Base-by-base conservation (phyloP, 306 rosid genomes). In the Cyamopsis tetragonoloba region DNA sequence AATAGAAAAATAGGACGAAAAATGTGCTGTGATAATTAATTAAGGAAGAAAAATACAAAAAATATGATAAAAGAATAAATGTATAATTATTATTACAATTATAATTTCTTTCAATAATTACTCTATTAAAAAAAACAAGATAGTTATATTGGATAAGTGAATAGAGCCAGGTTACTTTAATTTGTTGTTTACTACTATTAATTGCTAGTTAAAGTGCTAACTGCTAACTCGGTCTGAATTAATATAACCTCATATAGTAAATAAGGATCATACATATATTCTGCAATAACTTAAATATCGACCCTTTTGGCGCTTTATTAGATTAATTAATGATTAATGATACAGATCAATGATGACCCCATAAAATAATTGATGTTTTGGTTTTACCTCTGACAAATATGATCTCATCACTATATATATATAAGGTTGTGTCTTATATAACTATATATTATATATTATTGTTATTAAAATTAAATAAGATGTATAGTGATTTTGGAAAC, bases 131-230 rank as follows among this genome's bases (percentile, higher is more conserved):
- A n/a, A n/a, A n/a, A n/a, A n/a, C n/a, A n/a, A n/a, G n/a, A n/a
- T n/a, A n/a, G n/a, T n/a, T 66, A 83, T 57, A 49, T 61, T 65
- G 35, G 20, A 37, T 46, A 24, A 54, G 67, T 39, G 19, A 75
- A 62, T 55, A 61, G 83, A 55, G 70, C 62, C 14, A 26, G 15
- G 18, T 37, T n/a, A n/a, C n/a, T n/a, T n/a, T n/a, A n/a, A n/a
- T n/a, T n/a, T n/a, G n/a, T n/a, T n/a, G n/a, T n/a, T n/a, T n/a
- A n/a, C n/a, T n/a, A n/a, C 65, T 31, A 24, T 48, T 38, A 24
- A 31, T 62, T 72, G 69, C 57, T 27, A 37, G 68, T 73, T 28
- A 62, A n/a, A 37, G 41, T 26, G 46, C 26, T 55, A 18, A 44
- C 23, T 54, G 28, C 65, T 2, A 14, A 35, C 20, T 50, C 26